A percentile compares a stretch with the other conserved stretches of the same genome.
Evolutionary conservation across 257 asterid genomes (phyloP).

Genomic region (Solanum megistacrolobum): DNA sequence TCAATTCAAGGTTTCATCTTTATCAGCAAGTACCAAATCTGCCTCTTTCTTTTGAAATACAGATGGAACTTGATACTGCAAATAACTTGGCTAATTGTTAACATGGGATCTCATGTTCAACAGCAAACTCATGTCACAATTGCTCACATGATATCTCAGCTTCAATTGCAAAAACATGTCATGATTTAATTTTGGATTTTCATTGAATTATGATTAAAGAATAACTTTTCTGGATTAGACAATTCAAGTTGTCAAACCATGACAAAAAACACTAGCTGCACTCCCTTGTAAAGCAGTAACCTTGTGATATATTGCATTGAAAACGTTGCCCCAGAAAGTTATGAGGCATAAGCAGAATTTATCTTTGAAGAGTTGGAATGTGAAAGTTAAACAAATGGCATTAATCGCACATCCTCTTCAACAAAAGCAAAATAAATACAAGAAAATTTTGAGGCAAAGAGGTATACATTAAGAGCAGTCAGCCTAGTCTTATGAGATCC

Average conservation of each 20-base stretch:
- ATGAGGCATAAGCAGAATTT: neutral
- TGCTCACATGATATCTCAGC: neutral
- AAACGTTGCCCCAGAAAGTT: neutral
- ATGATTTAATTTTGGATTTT: neutral
- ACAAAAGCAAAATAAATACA: neutral
- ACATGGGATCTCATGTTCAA: neutral
- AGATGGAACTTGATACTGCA: neutral
- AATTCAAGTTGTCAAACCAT: neutral
- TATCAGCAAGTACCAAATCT: neutral
- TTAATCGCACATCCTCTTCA: neutral
- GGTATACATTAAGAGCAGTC: constrained; percentile 81
- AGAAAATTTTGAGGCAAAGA: neutral
- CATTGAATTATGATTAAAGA: neutral
- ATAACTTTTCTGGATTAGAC: neutral
- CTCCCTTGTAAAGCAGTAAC: neutral
- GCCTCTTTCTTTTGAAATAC: neutral
- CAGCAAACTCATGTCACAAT: neutral
- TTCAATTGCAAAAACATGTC: neutral
- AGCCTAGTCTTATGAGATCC: constrained; percentile 85
- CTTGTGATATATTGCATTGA: neutral
- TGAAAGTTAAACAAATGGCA: neutral
- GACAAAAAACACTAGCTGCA: neutral
- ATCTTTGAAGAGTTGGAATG: neutral
- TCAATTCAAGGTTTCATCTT: neutral
- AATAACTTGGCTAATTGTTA: neutral